Conservation (phyloP, 2,329 filamentous ascomycete genomes). For the Fusarium hostae region DNA sequence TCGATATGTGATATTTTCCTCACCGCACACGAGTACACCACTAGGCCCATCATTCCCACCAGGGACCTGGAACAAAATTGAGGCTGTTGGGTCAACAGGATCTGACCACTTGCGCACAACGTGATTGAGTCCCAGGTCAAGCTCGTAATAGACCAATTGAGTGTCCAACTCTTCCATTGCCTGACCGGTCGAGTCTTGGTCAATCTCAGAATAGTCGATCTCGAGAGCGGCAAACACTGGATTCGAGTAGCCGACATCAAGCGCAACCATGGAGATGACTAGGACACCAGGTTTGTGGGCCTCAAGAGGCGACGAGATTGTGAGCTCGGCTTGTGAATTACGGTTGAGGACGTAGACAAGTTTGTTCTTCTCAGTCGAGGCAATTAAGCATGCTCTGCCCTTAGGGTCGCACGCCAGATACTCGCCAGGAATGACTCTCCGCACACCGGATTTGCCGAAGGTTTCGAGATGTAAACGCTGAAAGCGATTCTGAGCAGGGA, state of each 20-base stretch:
- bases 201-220: slow-evolving; percentile 89
- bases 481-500: slow-evolving; percentile 87
- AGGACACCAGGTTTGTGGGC: slow-evolving; percentile 93
- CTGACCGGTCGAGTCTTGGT: slow-evolving; percentile 88
- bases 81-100: slow-evolving; percentile 87
- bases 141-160: slow-evolving; percentile 94
- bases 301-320: slow-evolving; percentile 96
- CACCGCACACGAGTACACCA: slow-evolving; percentile 92
- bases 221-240: slow-evolving; percentile 96
- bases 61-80: slow-evolving; percentile 92
- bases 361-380: slow-evolving; percentile 98
- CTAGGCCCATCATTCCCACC: slow-evolving; percentile 94
- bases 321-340: slow-evolving; percentile 92
- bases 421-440: slow-evolving; percentile 93
- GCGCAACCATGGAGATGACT: slow-evolving; percentile 85
- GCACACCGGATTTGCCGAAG: slow-evolving; percentile 95
- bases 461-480: slow-evolving; percentile 93
- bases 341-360: slow-evolving; percentile 98
- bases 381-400: slow-evolving; percentile 92
- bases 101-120: slow-evolving; percentile 98
- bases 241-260: slow-evolving; percentile 97
- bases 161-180: slow-evolving; percentile 87
- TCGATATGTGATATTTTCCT: slow-evolving; percentile 96
- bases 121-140: slow-evolving; percentile 95
- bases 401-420: slow-evolving; percentile 97